phyloP scores from a whole-genome alignment of 1,139 yeast species.

The Candida labiduridarum region DNA sequence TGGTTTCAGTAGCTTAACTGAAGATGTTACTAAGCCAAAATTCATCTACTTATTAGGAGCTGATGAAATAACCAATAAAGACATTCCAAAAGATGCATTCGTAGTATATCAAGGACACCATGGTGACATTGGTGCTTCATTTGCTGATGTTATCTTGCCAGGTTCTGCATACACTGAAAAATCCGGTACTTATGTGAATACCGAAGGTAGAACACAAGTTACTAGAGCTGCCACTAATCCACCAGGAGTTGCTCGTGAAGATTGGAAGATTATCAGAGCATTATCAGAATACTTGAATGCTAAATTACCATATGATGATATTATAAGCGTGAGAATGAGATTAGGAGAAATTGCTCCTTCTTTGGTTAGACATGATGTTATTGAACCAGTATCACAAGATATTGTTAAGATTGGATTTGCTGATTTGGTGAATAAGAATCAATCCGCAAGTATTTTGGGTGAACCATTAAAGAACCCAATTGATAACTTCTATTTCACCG shows the following conservation, averaged over 20 bases:
- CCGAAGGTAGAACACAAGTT: conserved; percentile 86
- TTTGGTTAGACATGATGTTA: conserved; percentile 71
- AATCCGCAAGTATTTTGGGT: conserved; percentile 45
- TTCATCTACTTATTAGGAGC: conserved; percentile 83
- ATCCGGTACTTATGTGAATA: conserved; percentile 84
- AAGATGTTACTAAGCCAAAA: conserved; percentile 62
- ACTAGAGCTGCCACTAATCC: conserved; percentile 88
- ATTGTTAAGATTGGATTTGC: conserved; percentile 63
- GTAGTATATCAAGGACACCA: conserved; percentile 93
- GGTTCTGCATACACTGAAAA: conserved; percentile 91
- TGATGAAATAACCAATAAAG: conserved; percentile 71
- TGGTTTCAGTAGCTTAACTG: conserved; percentile 68
- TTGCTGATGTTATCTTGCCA: conserved; percentile 86
- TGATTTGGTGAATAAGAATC: conserved; percentile 43
- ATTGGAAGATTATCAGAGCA: conserved; percentile 88
- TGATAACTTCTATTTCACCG: conserved; percentile 85
- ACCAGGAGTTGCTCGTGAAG: conserved; percentile 93
- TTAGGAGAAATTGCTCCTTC: conserved; percentile 82
- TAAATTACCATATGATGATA: conserved; percentile 77
- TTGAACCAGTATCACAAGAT: conserved; percentile 67
- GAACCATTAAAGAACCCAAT: conserved; percentile 67
- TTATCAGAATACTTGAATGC: conserved; percentile 75
- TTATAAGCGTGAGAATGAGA: conserved; percentile 68
- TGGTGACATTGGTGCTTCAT: conserved; percentile 87
- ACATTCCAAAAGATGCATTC: conserved; percentile 82